These are phyloP conservation scores for Aspergillus sp. DNA, from an alignment of 2,329 filamentous ascomycete genomes.

Conservation along the genomic window DNA sequence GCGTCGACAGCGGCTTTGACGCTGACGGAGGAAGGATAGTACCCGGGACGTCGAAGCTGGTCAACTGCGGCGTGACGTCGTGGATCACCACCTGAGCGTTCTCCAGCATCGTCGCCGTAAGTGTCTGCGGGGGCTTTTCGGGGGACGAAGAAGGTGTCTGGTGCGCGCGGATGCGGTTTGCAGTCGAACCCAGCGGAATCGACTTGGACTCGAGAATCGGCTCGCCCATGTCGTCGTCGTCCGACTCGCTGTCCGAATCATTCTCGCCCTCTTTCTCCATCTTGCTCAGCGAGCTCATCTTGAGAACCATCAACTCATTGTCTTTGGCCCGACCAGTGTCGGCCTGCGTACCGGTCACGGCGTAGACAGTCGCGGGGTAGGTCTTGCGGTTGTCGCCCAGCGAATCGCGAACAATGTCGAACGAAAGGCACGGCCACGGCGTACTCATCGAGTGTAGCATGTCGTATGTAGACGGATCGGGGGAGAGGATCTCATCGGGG, in stretches of 20 bases:
- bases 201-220: conserved; percentile 89
- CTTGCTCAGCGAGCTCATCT: conserved; percentile 82
- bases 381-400: conserved; percentile 83
- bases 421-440: conserved; percentile 94
- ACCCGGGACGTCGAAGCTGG: conserved; percentile 84
- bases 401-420: conserved; percentile 80
- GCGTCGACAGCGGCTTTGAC: conserved; percentile 79
- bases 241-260: conserved; percentile 62
- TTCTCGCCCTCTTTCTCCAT: conserved; percentile 71
- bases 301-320: conserved; percentile 93
- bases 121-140: conserved; percentile 68
- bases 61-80: conserved; percentile 83
- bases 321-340: conserved; percentile 67
- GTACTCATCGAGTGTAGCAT: conserved; percentile 94
- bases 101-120: conserved; percentile 90
- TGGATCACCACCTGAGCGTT: conserved; percentile 83
- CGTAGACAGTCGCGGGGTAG: conserved; percentile 94
- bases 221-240: conserved; percentile 70
- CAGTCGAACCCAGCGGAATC: conserved; percentile 79
- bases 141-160: conserved; percentile 61
- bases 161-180: conserved; percentile 86
- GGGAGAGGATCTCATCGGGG: conserved; percentile 81
- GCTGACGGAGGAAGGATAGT: conserved; percentile 71
- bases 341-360: conserved; percentile 90
- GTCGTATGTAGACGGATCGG: conserved; percentile 90